Evolutionary conservation across 23 red algal genomes (phyloP), one percentile per base, ranked within the genome.

Genomic region (Agarophyton chilense): DNA sequence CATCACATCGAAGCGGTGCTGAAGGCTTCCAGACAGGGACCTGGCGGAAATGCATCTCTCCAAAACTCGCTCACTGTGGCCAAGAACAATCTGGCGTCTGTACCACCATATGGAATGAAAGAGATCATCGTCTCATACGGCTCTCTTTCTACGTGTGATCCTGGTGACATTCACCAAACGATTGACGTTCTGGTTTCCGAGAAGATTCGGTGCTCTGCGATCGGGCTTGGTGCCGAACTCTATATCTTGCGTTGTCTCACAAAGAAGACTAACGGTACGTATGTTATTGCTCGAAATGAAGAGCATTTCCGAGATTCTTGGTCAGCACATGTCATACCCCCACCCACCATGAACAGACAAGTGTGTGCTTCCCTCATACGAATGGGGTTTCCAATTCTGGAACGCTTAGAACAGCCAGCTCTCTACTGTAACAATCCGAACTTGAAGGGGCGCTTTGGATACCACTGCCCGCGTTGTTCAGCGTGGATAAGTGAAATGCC

Each of bases 321-420:
- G 34, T 12, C 52, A 5, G 44, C 35, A 10, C 91, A 94, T 52
- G 62, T 93, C 33, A 58, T 72, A 21, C 96, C 96, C 19, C 92
- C 96, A 50, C 83, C 82, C 3, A 81, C 73, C 26, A 62, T 41
- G 6, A 51, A 46, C 24, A 72, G 77, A 39, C 67, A 77, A 50
- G 41, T 70, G n/a, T 51, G 45, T 57, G 74, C 84, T 17, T 84
- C 88, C 4, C 71, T 94, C 43, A 89, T 98, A 38, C 83, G 83
- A 32, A 98, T 98, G 96, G 96, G 96, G 29, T 98, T 95, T 57
- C 96, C 96, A 61, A 82, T 77, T 32, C 89, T 92, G 7, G 57
- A 68, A 35, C 64, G 84, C 35, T 64, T 88, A 5, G 74, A 90
- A 24, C 58, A 68, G 19, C 77, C 91, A 25, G 61, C 86, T n/a